phyloP scores from a whole-genome alignment of 1,284 basidiomycete genomes.

The Caloboletus firmus region DNA sequence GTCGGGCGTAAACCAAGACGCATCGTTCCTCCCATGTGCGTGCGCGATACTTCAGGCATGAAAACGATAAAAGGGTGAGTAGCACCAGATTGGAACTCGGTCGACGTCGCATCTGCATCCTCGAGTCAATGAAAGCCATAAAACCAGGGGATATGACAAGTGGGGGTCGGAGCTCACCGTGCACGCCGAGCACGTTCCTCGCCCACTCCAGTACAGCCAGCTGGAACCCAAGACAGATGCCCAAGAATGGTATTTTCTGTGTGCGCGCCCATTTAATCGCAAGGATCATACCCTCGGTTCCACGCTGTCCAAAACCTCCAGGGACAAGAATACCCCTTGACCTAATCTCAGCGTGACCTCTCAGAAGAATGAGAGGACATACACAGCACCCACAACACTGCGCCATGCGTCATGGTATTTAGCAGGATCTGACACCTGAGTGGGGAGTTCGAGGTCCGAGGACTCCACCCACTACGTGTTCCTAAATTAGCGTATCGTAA shows the following conservation, averaged over 20 bases:
- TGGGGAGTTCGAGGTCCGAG: conserved; percentile 85
- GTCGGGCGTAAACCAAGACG: conserved; percentile 93
- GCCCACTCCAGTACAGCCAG: conserved; percentile 96
- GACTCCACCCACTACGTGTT: conserved; percentile 89
- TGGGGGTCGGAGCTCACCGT: conserved; percentile 45
- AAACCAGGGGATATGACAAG: not conserved
- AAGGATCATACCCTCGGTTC: conserved; percentile 96
- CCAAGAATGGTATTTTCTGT: conserved; percentile 92
- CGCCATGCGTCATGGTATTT: conserved; percentile 97
- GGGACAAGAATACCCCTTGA: conserved; percentile 90
- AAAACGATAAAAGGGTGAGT: conserved; percentile 85
- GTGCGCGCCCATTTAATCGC: conserved; percentile 97
- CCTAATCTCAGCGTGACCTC: conserved; percentile 12
- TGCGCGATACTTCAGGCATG: conserved; percentile 99
- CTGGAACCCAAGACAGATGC: conserved; percentile 98
- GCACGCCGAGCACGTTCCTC: conserved; percentile 77
- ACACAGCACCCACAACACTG: conserved; percentile 88
- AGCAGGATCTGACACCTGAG: conserved; percentile 78
- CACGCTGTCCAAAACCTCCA: conserved; percentile 92
- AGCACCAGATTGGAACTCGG: conserved; percentile 70
- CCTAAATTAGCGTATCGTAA: conserved; percentile 6
- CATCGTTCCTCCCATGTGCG: conserved; percentile 99
- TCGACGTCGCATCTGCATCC: conserved; percentile 78
- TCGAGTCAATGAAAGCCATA: conserved; percentile 9
- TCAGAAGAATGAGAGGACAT: conserved; percentile 22